Conservation (phyloP, 179 eudicot species). For the Vitellaria paradoxa region DNA sequence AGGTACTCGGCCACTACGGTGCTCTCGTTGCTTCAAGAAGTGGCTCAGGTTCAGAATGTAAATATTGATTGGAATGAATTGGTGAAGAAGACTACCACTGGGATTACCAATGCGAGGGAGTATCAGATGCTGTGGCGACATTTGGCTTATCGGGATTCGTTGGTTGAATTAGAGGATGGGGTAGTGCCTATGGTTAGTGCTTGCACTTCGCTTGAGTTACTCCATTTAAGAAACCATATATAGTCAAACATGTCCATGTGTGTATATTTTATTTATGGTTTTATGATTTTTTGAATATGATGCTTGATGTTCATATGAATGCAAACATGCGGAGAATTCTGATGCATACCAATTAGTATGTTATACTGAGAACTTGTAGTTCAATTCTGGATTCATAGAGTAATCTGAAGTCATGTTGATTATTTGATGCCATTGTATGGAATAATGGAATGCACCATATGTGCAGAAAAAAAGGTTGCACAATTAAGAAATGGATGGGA, state of each 20-base stretch:
- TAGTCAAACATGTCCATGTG: background rate
- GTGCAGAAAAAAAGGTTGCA: too few species aligned
- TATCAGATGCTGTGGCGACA: slow-evolving; percentile 93
- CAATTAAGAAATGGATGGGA: background rate
- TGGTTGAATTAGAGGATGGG: slow-evolving; percentile 45
- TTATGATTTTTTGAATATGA: background rate
- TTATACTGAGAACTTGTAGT: background rate
- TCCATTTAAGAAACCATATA: background rate
- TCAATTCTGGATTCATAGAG: background rate
- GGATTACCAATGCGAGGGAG: slow-evolving; percentile 68
- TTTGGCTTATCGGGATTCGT: slow-evolving; percentile 61
- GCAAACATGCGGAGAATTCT: background rate
- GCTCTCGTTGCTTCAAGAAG: slow-evolving; percentile 64
- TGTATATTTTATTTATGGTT: background rate
- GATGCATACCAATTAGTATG: background rate
- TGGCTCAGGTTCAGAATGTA: slow-evolving; percentile 40
- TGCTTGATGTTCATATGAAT: background rate
- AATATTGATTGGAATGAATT: slow-evolving; percentile 74
- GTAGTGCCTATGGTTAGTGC: slow-evolving; percentile 47
- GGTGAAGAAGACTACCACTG: slow-evolving; percentile 63
- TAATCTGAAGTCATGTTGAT: slow-evolving; percentile 4
- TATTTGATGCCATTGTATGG: slow-evolving; percentile 3
- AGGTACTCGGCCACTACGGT: slow-evolving; percentile 69
- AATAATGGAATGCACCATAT: too few species aligned
- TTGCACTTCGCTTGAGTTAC: slow-evolving; percentile 6